Percentiles rank a stretch among this genome's conserved stretches.
Evolutionary conservation across 106 monocot species (phyloP).

Genomic region (Ottelia alismoides): DNA sequence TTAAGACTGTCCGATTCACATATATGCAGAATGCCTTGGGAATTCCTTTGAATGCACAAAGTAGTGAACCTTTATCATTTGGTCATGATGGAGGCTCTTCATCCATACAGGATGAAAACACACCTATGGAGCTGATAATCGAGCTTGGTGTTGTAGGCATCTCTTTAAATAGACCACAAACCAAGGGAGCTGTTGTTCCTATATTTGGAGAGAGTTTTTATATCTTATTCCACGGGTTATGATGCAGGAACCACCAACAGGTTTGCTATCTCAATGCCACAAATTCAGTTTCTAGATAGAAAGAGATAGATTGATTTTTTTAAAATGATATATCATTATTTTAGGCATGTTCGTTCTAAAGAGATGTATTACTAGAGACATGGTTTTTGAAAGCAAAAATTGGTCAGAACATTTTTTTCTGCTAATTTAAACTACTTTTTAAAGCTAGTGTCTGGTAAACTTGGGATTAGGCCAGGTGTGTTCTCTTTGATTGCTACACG

Average conservation of each 20-base stretch:
- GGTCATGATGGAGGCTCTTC: conserved; percentile 7
- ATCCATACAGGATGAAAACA: conserved; percentile 23
- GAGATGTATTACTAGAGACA: too few species aligned
- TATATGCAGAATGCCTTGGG: conserved; percentile 18
- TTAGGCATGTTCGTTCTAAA: too few species aligned
- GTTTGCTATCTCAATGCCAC: too few species aligned
- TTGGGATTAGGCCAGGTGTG: too few species aligned
- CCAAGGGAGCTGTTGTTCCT: conserved; percentile 86
- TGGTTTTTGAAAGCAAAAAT: too few species aligned
- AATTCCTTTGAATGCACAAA: conserved; percentile 14
- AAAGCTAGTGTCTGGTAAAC: too few species aligned
- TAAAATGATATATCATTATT: too few species aligned
- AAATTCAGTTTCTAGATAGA: too few species aligned
- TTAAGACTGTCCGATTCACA: conserved; percentile 44
- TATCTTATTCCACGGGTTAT: conserved; percentile 76
- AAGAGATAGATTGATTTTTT: too few species aligned
- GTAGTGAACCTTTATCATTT: conserved; percentile 6
- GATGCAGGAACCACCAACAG: conserved; percentile 78
- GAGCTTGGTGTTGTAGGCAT: conserved; percentile 74
- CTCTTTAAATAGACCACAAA: conserved; percentile 86
- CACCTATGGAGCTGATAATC: conserved; percentile 67
- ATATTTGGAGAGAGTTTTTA: conserved; percentile 68
- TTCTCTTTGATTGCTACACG: too few species aligned
- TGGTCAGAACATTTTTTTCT: too few species aligned
- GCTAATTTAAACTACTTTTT: too few species aligned